Conservation (phyloP, 2,329 filamentous ascomycete genomes). For the Sphaerostilbella broomeana region DNA sequence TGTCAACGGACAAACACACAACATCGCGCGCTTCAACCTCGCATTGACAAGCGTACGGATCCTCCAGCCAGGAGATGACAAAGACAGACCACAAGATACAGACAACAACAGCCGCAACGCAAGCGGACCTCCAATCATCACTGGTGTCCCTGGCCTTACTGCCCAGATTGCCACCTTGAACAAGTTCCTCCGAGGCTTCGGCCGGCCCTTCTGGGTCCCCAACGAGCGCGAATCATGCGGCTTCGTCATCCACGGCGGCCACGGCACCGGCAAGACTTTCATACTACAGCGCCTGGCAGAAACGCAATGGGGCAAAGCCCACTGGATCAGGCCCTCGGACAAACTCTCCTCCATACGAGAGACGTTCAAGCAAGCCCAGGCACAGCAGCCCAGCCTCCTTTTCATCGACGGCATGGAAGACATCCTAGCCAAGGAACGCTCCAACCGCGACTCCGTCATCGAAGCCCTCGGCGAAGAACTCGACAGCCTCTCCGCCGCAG, state of each 20-base stretch:
- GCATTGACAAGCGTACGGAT: conserved; percentile 34
- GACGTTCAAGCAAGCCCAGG: conserved; percentile 61
- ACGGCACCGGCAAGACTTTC: conserved; percentile 78
- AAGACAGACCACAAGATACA: conserved; percentile 8
- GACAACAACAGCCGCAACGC: conserved; percentile 3
- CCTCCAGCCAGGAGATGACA: conserved; percentile 24
- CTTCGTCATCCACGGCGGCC: conserved; percentile 71
- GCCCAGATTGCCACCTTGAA: conserved; percentile 61
- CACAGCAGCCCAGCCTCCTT: conserved; percentile 67
- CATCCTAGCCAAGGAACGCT: conserved; percentile 56
- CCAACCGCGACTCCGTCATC: conserved; percentile 44
- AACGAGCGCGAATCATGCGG: conserved; percentile 41
- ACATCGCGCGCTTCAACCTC: conserved; percentile 38
- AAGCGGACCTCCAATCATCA: conserved; percentile 37
- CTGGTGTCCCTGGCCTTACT: conserved; percentile 61
- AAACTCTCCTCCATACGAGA: conserved; percentile 57
- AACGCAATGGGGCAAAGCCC: conserved; percentile 64
- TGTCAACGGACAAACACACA: conserved; percentile 46
- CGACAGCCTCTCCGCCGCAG: conserved; percentile 42
- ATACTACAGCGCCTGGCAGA: conserved; percentile 62
- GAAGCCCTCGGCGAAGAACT: conserved; percentile 49
- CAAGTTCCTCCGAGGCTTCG: conserved; percentile 53
- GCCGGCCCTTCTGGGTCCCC: conserved; percentile 26
- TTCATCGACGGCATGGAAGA: conserved; percentile 72
- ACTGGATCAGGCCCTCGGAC: conserved; percentile 50